Evolutionary conservation across 768 basidiomycete genomes (phyloP).

Genomic region (Melanogaster broomeanus): DNA sequence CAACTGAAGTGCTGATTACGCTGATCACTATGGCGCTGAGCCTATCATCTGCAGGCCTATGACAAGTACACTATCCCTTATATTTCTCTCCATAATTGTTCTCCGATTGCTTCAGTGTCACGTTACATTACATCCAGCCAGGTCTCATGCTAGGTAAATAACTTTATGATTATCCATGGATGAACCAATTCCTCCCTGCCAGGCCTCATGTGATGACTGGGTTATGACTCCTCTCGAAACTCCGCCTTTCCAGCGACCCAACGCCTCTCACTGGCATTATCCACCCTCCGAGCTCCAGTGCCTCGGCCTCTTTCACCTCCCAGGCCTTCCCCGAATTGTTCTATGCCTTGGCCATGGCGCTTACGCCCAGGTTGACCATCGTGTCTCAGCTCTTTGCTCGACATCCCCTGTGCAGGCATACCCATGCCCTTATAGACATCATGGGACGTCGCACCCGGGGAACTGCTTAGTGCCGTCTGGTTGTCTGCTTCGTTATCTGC

Average conservation of each 20-base stretch:
- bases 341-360: slow-evolving; percentile 18
- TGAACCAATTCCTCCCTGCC: not conserved
- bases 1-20: slow-evolving; percentile 9
- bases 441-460: slow-evolving; percentile 35
- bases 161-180: not conserved
- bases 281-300: slow-evolving; percentile 1
- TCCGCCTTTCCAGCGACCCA: slow-evolving; percentile 8
- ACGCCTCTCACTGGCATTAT: slow-evolving; percentile 6
- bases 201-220: not conserved
- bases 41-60: not conserved
- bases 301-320: not conserved
- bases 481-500: slow-evolving; percentile 16
- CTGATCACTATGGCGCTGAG: not conserved
- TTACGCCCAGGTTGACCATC: slow-evolving; percentile 35
- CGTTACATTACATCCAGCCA: not conserved
- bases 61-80: not conserved
- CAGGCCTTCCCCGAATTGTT: slow-evolving; percentile 14
- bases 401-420: slow-evolving; percentile 33
- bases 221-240: slow-evolving; percentile 1
- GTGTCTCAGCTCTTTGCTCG: slow-evolving; percentile 36
- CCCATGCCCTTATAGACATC: slow-evolving; percentile 34
- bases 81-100: slow-evolving; percentile 9
- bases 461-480: slow-evolving; percentile 17
- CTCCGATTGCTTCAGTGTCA: not conserved
- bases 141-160: not conserved